A percentile compares a stretch with the other conserved stretches of the same genome.
These are phyloP conservation scores for Hypericum perforatum DNA, from an alignment of 345 rosid genomes.

Conservation along the genomic window DNA sequence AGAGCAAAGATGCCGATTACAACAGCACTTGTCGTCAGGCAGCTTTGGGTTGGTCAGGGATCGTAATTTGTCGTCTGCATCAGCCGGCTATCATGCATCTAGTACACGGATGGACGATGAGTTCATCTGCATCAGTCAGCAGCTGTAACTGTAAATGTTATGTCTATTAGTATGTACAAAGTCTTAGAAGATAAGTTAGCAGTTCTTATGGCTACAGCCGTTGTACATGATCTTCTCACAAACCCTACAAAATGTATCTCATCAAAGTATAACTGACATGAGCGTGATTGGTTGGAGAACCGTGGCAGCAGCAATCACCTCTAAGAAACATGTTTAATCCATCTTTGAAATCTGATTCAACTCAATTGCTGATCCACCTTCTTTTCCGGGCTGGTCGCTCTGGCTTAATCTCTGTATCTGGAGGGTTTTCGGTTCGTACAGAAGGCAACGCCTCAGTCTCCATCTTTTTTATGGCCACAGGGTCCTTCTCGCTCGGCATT, in stretches of 20 bases:
- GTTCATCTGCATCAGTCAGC: conserved; percentile 18
- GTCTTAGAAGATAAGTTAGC: conserved; percentile 10
- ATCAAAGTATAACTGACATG: conserved; percentile 3
- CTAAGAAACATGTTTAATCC: too few species aligned
- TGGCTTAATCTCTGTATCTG: conserved; percentile 62
- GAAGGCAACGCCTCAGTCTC: conserved; percentile 51
- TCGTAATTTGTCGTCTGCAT: too few species aligned
- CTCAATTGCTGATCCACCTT: conserved; percentile 69
- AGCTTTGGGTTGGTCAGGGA: too few species aligned
- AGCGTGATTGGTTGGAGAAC: conserved; percentile 7
- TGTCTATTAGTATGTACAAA: conserved; percentile 30
- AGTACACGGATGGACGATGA: too few species aligned
- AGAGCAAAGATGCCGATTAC: too few species aligned
- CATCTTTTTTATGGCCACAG: conserved; percentile 39
- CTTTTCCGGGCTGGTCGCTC: conserved; percentile 89
- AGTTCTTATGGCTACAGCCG: conserved; percentile 7
- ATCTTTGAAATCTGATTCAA: conserved; percentile 1
- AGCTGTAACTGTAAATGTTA: conserved; percentile 21
- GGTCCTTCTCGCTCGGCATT: conserved; percentile 70
- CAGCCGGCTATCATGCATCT: too few species aligned
- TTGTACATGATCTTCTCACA: conserved; percentile 13
- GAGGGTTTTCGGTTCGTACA: conserved; percentile 41
- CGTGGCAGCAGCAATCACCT: too few species aligned
- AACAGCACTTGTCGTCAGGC: too few species aligned
- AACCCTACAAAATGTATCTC: conserved; percentile 6